These are phyloP conservation scores for Exophiala sp. DNA, from an alignment of 2,329 filamentous ascomycete genomes.

Conservation along the genomic window DNA sequence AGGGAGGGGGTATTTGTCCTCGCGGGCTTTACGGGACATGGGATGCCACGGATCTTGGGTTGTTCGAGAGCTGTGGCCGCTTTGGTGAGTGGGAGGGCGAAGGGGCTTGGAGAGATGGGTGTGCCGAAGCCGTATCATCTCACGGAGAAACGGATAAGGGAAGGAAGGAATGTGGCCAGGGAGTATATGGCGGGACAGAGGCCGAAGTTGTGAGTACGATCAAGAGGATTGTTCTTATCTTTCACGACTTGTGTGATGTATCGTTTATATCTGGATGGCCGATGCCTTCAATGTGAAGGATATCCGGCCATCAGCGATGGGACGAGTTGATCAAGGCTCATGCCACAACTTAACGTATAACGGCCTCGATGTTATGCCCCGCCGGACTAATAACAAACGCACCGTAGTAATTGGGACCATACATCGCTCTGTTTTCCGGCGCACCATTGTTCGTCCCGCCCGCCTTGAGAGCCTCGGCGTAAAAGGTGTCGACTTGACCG, in stretches of 20 bases:
- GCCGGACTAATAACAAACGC: conserved; percentile 51
- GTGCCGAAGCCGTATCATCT: conserved; percentile 36
- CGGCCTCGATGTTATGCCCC: conserved; percentile 54
- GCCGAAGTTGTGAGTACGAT: conserved; percentile 2
- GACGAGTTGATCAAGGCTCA: too few relatives aligned
- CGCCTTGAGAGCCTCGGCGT: too few relatives aligned
- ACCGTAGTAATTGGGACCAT: conserved; percentile 49
- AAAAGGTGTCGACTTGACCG: too few relatives aligned
- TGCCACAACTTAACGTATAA: conserved; percentile 20
- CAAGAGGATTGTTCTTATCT: too few relatives aligned
- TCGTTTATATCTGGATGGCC: too few relatives aligned
- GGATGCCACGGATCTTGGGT: conserved; percentile 61
- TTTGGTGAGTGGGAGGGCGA: conserved; percentile 24
- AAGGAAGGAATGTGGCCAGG: conserved; percentile 8
- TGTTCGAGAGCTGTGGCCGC: conserved; percentile 53
- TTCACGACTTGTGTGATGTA: too few relatives aligned
- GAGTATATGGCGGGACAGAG: conserved; percentile 23
- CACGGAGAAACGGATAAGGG: conserved; percentile 29
- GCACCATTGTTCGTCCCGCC: conserved; percentile 44
- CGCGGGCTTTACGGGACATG: conserved; percentile 63
- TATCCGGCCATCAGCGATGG: too few relatives aligned
- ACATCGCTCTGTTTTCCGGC: conserved; percentile 46
- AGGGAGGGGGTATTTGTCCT: conserved; percentile 52
- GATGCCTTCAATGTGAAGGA: too few relatives aligned
- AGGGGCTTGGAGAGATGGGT: conserved; percentile 30